Percentiles rank a stretch among this genome's conserved stretches.
These are phyloP conservation scores for Leccinum longicurvipes DNA, from an alignment of 768 basidiomycete genomes.

Conservation along the genomic window DNA sequence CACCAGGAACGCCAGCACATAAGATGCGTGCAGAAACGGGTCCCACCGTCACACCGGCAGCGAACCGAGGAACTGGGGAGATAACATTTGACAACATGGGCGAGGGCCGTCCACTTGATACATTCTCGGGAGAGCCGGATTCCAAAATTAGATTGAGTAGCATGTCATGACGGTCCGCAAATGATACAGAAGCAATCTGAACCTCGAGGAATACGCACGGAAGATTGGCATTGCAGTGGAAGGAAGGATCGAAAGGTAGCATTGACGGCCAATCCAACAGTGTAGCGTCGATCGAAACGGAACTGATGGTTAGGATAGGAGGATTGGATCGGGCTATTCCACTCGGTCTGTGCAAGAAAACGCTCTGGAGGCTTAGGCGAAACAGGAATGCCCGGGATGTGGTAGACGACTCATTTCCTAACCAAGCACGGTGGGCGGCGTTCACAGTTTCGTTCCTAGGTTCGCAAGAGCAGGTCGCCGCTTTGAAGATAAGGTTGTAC, in stretches of 20 bases:
- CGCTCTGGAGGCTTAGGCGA: conserved; percentile 38
- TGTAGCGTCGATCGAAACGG: conserved; percentile 32
- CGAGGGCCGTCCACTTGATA: neutral
- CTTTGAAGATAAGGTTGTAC: conserved; percentile 44
- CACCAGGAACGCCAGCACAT: conserved; percentile 37
- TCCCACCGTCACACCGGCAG: conserved; percentile 47
- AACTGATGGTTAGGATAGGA: conserved; percentile 35
- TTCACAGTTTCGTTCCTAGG: conserved; percentile 47
- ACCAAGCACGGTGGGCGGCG: conserved; percentile 47
- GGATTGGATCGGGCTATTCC: conserved; percentile 27
- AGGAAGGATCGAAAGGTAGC: conserved; percentile 26
- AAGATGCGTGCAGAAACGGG: conserved; percentile 49
- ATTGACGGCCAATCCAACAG: conserved; percentile 63
- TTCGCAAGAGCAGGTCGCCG: conserved; percentile 39
- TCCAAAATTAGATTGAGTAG: conserved; percentile 38
- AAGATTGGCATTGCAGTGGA: conserved; percentile 52
- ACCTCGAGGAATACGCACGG: conserved; percentile 50
- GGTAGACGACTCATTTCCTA: conserved; percentile 44
- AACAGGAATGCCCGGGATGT: conserved; percentile 47
- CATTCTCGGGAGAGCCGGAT: conserved; percentile 16
- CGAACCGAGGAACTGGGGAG: conserved; percentile 47
- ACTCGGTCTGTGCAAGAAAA: conserved; percentile 45
- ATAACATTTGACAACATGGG: conserved; percentile 30
- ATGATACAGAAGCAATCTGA: conserved; percentile 42
- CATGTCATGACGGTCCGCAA: conserved; percentile 54